Conservation (phyloP, 192 early-diverging fungal species). For the Entomortierella beljakovae region DNA sequence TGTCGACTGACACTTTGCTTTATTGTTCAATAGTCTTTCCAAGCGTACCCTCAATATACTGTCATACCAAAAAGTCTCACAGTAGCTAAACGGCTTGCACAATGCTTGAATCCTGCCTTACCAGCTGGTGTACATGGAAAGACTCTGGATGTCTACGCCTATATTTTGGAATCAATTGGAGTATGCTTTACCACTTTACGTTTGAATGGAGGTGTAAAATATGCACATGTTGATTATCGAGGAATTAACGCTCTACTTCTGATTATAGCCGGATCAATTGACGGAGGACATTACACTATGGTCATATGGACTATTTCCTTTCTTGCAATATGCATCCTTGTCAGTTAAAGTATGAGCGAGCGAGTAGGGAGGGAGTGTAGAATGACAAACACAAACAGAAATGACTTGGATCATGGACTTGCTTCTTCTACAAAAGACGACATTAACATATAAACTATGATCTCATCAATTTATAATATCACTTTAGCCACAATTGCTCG, state of each 20-base stretch:
- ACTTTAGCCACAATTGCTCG: conserved; percentile 79
- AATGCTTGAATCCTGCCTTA: conserved; percentile 94
- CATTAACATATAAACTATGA: not conserved
- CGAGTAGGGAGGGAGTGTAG: not conserved
- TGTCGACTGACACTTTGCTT: not conserved
- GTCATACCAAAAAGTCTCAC: conserved; percentile 87
- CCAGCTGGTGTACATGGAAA: conserved; percentile 97
- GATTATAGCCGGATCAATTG: conserved; percentile 73
- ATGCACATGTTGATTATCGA: not conserved
- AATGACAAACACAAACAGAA: not conserved
- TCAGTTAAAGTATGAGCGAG: conserved; percentile 80
- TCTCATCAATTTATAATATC: not conserved
- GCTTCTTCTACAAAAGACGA: not conserved
- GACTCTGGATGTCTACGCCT: conserved; percentile 86
- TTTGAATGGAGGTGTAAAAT: not conserved
- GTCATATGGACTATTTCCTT: conserved; percentile 92
- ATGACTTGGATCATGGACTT: not conserved
- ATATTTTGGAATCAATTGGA: conserved; percentile 78
- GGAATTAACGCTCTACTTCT: not conserved
- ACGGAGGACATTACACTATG: conserved; percentile 86
- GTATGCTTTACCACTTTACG: conserved; percentile 68
- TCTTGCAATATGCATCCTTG: conserved; percentile 85
- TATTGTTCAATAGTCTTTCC: conserved; percentile 69
- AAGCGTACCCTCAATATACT: conserved; percentile 78
- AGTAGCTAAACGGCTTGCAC: conserved; percentile 92